Base-by-base conservation (phyloP, 192 early-diverging fungal species). In the Entomortierella beljakovae region DNA sequence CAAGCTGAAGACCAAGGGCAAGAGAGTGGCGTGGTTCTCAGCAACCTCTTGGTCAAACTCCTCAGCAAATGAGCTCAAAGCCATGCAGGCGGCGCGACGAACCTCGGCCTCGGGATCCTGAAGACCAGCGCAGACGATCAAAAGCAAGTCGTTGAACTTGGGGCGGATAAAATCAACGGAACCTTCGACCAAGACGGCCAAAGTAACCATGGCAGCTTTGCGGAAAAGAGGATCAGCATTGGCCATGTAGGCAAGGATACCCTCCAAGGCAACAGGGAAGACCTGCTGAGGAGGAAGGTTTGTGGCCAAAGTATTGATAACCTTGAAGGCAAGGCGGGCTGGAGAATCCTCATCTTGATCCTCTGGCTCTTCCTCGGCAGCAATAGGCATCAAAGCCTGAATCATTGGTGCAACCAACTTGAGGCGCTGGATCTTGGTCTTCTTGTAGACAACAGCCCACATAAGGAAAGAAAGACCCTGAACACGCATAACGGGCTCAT, bases 241-340 rank as follows among this genome's bases (percentile, higher is more conserved):
- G 57, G 92, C 90, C 91, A 94, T 91, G 68, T 95, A 95, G 57
- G 87, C 75, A 37, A 94, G 62, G 57, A 97, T 90, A 65, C 88
- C 80, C 11, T 89, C 68, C 62, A 93, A 85, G 54, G 93, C 90
- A 28, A 88, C 80, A 10, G 96, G 95, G 81, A 97, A 96, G 13
- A 97, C 92, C 61, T 95, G 91, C 75, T 91, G 88, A 60, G 96
- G 94, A 51, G 96, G 92, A 50, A 96, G 83, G 61, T 94, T 92
- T 35, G 93, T 92, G 22, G 94, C 88, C 48, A 97, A 61, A 43
- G 91, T 85, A 64, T 92, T 96, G 46, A 97, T 87, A 49, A 96
- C 80, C 62, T 85, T 84, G 65, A 81, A 89, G 57, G 87, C 83
- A 31, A 90, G 61, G 48, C 84, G 85, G 48, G 92, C 88, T 29